These are phyloP conservation scores for Zygoascus bituminiphila DNA, from an alignment of 805 yeast species.

Conservation along the genomic window DNA sequence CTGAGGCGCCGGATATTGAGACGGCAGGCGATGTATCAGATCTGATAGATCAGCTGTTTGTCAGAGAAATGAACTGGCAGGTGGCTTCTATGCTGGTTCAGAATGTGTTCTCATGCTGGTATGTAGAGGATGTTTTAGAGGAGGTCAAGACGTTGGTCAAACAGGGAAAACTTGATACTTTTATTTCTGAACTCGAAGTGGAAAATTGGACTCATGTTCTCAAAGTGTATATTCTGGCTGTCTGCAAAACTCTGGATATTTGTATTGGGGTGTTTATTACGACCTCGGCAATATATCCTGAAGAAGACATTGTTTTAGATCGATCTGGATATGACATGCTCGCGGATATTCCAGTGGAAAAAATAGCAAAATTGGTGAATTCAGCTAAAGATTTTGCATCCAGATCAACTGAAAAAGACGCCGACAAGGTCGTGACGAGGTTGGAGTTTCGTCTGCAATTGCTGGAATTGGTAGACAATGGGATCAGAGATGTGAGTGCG, in stretches of 20 bases:
- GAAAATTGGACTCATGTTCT: constrained; percentile 17
- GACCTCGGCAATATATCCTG: constrained; percentile 23
- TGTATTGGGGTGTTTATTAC: constrained; percentile 14
- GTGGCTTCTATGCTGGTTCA: constrained; percentile 67
- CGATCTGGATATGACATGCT: constrained; percentile 46
- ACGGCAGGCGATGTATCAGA: constrained; percentile 38
- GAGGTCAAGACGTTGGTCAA: constrained; percentile 16
- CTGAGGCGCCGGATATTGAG: constrained; percentile 34
- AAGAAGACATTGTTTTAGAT: constrained; percentile 33
- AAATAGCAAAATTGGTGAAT: constrained; percentile 14
- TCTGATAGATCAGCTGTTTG: constrained; percentile 46
- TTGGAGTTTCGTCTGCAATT: constrained; percentile 11
- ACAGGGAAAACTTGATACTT: neutral
- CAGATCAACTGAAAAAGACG: constrained; percentile 39
- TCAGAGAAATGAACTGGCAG: constrained; percentile 63
- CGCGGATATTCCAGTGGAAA: constrained; percentile 4
- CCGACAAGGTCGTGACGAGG: constrained; percentile 48
- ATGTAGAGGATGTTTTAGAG: constrained; percentile 51
- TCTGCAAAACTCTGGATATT: constrained; percentile 20
- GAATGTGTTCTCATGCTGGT: constrained; percentile 67
- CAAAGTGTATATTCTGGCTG: constrained; percentile 20
- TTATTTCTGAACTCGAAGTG: constrained; percentile 1
- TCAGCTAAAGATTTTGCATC: constrained; percentile 38
- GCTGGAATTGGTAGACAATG: constrained; percentile 19
- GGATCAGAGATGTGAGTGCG: constrained; percentile 7